These are phyloP conservation scores for Aureobasidium sp. DNA, from an alignment of 2,329 filamentous ascomycete genomes.

Conservation along the genomic window DNA sequence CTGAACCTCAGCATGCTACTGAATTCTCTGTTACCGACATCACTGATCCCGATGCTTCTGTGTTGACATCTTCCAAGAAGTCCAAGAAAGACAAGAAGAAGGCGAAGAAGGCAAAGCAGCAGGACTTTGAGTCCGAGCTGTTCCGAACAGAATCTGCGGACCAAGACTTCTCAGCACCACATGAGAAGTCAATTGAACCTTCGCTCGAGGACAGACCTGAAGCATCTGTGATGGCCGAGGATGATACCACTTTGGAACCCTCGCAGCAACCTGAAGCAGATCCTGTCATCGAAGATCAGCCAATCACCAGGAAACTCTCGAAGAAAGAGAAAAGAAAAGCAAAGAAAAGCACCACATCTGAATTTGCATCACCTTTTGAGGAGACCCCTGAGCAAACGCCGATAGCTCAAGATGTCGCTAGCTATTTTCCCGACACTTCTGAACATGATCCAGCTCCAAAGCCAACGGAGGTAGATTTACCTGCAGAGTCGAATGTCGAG, in stretches of 20 bases:
- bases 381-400: neutral
- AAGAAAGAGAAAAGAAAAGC: slow-evolving; percentile 3
- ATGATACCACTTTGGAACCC: neutral
- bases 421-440: neutral
- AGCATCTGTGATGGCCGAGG: neutral
- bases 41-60: neutral
- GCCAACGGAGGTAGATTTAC: neutral
- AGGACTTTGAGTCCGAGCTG: neutral
- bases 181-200: neutral
- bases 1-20: neutral
- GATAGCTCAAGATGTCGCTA: neutral
- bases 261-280: neutral
- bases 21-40: neutral
- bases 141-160: neutral
- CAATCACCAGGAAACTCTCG: neutral
- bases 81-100: slow-evolving; percentile 18
- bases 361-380: neutral
- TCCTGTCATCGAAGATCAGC: neutral
- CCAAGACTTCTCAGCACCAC: neutral
- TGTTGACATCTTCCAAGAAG: slow-evolving; percentile 4
- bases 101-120: slow-evolving; percentile 17
- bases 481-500: neutral
- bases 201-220: neutral
- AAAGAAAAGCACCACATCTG: neutral
- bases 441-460: neutral